Base-by-base conservation (phyloP, 345 rosid species). In the Carallia brachiata region DNA sequence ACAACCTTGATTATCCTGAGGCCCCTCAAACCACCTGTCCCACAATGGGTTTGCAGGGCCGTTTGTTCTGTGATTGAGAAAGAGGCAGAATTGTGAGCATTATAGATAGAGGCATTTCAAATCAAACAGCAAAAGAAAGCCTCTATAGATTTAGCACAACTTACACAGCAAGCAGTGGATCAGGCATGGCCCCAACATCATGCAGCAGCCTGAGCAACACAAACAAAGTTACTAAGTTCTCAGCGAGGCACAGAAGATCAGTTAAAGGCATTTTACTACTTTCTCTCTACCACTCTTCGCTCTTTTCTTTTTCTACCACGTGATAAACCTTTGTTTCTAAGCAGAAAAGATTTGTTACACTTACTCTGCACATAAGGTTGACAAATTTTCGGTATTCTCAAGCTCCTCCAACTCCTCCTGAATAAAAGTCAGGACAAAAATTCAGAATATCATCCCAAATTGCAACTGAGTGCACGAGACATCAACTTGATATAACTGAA, bases 21-120 rank as follows among this genome's bases (percentile, higher is more conserved):
- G 86, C 72, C 90, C 81, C 78, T 90, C 90, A 77, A 90, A 90
- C 93, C 96, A 90, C 66, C 89, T 76, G 57, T 90, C 96, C 90
- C 96, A 90, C 62, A 56, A 56, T 13, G 83, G 78, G 78, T 88
- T 78, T 52, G 79, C 52, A 61, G 89, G 87, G 57, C 90, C 93
- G 66, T 32, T 84, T 59, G 90, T 90, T 82, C 96, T 90, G 93
- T 52, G 69, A 67, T 54, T 62, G 34, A 63, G 16, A 12, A 18
- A 50, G n/a, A 39, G 62, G 44, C 13, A 70, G 31, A 62, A 34
- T 31, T 15, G 44, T 23, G 57, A 73, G 16, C 59, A 31, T 75
- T 15, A 73, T 65, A 8, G 57, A 69, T 6, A 54, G 16, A 68
- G 44, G 10, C 30, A 72, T 36, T 39, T 60, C 19, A 7, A 27